These are phyloP conservation scores for Phyllostachys edulis DNA, from an alignment of 176 grass and related monocot genomes.

Conservation along the genomic window DNA sequence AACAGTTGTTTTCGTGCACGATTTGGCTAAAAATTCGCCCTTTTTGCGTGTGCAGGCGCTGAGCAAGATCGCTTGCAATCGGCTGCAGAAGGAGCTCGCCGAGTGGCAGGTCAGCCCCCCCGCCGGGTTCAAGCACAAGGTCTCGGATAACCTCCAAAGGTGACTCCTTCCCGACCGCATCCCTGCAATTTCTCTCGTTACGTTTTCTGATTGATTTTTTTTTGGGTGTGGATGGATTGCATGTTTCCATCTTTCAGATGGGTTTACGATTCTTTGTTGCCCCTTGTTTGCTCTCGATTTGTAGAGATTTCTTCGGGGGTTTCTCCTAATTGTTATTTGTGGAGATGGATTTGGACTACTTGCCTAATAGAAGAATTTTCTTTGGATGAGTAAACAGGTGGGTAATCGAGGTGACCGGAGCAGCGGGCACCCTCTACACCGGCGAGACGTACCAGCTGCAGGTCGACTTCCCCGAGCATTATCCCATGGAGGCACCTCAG, in stretches of 20 bases:
- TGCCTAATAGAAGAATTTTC: background rate
- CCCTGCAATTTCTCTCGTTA: background rate
- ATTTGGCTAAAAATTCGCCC: constrained; percentile 10
- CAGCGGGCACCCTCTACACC: constrained; percentile 70
- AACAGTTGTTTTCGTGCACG: background rate
- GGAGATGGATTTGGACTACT: background rate
- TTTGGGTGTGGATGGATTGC: background rate
- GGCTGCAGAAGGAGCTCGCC: constrained; percentile 86
- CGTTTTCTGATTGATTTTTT: background rate
- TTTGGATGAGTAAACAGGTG: constrained; percentile 46
- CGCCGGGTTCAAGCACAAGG: constrained; percentile 75
- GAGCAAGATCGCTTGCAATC: constrained; percentile 98
- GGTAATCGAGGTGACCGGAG: constrained; percentile 87
- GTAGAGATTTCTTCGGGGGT: background rate
- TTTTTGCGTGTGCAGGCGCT: constrained; percentile 54
- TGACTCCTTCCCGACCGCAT: constrained; percentile 11
- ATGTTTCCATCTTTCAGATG: background rate
- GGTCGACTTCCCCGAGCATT: constrained; percentile 95
- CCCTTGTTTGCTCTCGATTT: background rate
- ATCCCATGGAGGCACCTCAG: constrained; percentile 97
- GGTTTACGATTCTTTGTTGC: background rate
- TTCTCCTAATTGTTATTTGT: background rate
- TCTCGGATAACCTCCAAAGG: constrained; percentile 90
- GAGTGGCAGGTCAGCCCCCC: constrained; percentile 87
- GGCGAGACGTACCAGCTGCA: constrained; percentile 87